phyloP scores from a whole-genome alignment of 805 yeast species.

The Brettanomyces naardenensis region DNA sequence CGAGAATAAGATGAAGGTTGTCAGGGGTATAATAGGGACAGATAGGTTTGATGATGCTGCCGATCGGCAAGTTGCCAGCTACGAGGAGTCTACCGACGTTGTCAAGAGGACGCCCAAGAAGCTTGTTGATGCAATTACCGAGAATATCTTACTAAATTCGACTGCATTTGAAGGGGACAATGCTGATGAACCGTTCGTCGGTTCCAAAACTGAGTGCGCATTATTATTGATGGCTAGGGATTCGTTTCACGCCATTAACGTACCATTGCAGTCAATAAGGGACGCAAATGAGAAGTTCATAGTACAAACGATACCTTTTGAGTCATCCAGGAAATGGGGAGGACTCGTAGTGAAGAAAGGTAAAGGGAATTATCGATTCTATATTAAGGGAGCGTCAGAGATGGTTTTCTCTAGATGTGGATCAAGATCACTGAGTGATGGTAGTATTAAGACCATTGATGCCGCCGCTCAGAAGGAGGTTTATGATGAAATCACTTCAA shows the following conservation, averaged over 20 bases:
- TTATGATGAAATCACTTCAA: constrained; percentile 29
- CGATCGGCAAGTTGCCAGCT: neutral
- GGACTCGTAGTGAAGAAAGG: constrained; percentile 55
- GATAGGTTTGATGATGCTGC: constrained; percentile 39
- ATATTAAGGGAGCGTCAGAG: constrained; percentile 93
- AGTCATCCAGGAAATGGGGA: constrained; percentile 89
- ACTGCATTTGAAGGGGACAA: constrained; percentile 75
- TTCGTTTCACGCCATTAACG: constrained; percentile 38
- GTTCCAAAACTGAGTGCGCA: constrained; percentile 94
- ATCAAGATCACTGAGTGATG: constrained; percentile 7
- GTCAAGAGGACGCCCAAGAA: constrained; percentile 3
- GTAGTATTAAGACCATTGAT: neutral
- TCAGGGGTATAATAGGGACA: constrained; percentile 63
- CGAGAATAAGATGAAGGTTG: constrained; percentile 88
- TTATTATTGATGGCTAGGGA: constrained; percentile 59
- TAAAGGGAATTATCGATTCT: constrained; percentile 47
- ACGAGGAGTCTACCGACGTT: neutral
- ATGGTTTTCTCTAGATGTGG: constrained; percentile 60
- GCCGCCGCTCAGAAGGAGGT: constrained; percentile 9
- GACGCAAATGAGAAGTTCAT: constrained; percentile 33
- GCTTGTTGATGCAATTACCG: constrained; percentile 26
- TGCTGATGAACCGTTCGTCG: constrained; percentile 57
- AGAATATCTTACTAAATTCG: constrained; percentile 71
- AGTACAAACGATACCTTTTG: constrained; percentile 80
- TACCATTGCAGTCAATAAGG: constrained; percentile 36